These are phyloP conservation scores for Tylopilus felleus DNA, from an alignment of 768 basidiomycete species.

Conservation along the genomic window DNA sequence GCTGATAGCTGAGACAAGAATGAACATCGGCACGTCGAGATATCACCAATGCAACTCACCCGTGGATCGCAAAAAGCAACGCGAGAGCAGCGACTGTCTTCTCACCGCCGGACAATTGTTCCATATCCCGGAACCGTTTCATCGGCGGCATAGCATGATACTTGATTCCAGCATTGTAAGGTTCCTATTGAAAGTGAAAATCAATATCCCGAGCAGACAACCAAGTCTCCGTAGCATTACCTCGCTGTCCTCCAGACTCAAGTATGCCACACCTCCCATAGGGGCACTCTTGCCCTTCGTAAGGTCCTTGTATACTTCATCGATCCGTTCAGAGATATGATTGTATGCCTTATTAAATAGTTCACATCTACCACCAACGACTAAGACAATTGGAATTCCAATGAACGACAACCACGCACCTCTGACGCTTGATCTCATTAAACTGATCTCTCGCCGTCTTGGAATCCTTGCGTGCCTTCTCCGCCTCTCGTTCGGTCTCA, in stretches of 20 bases:
- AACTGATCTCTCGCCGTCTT: conserved; percentile 89
- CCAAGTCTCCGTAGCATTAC: conserved; percentile 44
- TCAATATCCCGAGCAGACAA: conserved; percentile 1
- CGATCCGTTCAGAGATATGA: conserved; percentile 93
- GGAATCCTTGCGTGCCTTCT: conserved; percentile 86
- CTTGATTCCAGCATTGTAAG: conserved; percentile 86
- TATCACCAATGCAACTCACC: conserved; percentile 40
- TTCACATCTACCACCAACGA: conserved; percentile 48
- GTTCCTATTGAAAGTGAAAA: conserved; percentile 50
- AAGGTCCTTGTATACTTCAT: conserved; percentile 94
- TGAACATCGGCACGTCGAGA: background rate
- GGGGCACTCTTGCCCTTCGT: conserved; percentile 94
- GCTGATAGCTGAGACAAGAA: conserved; percentile 69
- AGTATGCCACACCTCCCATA: conserved; percentile 95
- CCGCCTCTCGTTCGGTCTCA: conserved; percentile 90
- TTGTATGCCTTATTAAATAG: conserved; percentile 95
- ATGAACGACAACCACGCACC: conserved; percentile 43
- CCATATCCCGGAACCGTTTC: conserved; percentile 99
- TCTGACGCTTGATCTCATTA: conserved; percentile 77
- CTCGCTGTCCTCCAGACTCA: conserved; percentile 94
- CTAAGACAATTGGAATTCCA: background rate
- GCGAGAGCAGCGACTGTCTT: conserved; percentile 99
- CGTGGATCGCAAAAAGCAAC: conserved; percentile 94
- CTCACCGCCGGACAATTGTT: conserved; percentile 96
- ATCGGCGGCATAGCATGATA: conserved; percentile 99